phyloP scores from a whole-genome alignment of 2,329 filamentous ascomycete genomes.

The Penicillium sclerotigenum region DNA sequence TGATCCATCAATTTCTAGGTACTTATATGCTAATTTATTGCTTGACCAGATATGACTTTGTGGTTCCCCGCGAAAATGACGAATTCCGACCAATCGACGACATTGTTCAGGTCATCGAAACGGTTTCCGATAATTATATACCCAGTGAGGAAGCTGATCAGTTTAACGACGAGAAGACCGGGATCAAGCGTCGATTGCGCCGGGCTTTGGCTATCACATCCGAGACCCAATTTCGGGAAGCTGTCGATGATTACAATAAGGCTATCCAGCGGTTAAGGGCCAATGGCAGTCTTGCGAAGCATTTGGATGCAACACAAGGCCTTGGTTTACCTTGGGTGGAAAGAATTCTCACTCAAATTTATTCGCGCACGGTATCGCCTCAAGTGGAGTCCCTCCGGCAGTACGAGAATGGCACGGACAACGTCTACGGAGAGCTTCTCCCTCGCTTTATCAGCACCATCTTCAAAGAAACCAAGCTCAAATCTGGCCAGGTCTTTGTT shows the following conservation, averaged over 20 bases:
- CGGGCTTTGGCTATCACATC: conserved; percentile 68
- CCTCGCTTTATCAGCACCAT: conserved; percentile 81
- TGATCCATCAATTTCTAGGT: neutral
- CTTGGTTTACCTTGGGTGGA: conserved; percentile 71
- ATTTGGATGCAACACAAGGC: conserved; percentile 65
- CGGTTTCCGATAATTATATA: conserved; percentile 73
- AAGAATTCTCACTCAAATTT: conserved; percentile 81
- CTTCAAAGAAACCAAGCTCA: conserved; percentile 73
- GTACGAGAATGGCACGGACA: conserved; percentile 87
- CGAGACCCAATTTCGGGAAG: conserved; percentile 67
- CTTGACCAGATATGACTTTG: conserved; percentile 62
- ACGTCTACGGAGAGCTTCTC: conserved; percentile 90
- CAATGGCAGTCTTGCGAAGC: conserved; percentile 68
- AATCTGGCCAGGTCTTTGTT: conserved; percentile 81
- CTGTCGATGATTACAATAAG: conserved; percentile 74
- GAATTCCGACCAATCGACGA: conserved; percentile 66
- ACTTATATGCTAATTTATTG: conserved; percentile 7
- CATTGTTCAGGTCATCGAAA: conserved; percentile 66
- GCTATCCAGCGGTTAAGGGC: conserved; percentile 63
- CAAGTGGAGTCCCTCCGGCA: conserved; percentile 77
- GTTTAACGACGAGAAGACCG: conserved; percentile 69
- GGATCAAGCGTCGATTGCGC: conserved; percentile 73
- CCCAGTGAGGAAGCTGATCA: conserved; percentile 64
- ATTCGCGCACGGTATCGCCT: conserved; percentile 87
- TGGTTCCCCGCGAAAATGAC: conserved; percentile 74